A percentile compares a stretch with the other conserved stretches of the same genome.
phyloP scores from a whole-genome alignment of 139 green algal genomes.

The Chlamydomonas sp. region DNA sequence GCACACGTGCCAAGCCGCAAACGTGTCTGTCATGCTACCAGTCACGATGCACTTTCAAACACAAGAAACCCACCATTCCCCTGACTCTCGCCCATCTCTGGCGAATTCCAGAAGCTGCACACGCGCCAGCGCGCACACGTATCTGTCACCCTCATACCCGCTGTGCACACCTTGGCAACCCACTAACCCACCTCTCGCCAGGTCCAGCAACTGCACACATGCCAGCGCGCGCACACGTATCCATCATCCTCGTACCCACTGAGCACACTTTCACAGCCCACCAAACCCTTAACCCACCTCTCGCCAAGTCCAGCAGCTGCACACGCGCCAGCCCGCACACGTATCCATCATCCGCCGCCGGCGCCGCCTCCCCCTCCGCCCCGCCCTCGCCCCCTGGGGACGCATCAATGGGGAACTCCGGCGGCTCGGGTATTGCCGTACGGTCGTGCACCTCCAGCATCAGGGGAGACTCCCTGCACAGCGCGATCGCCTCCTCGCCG shows the following conservation, averaged over 20 bases:
- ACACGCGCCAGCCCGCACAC: constrained; percentile 52
- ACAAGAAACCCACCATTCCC: no score
- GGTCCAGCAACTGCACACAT: constrained; percentile 35
- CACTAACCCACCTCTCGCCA: neutral
- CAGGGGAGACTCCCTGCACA: constrained; percentile 34
- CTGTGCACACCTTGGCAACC: neutral
- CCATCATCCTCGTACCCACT: neutral
- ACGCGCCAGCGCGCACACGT: constrained; percentile 49
- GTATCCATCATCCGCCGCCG: constrained; percentile 45
- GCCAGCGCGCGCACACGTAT: constrained; percentile 44
- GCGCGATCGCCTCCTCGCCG: constrained; percentile 45
- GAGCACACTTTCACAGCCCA: neutral
- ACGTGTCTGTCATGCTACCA: no score
- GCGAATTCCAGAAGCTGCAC: constrained; percentile 46
- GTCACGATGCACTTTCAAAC: no score
- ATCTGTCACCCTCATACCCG: constrained; percentile 45
- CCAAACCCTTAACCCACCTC: neutral
- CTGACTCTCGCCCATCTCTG: constrained; percentile 1
- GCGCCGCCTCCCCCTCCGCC: neutral
- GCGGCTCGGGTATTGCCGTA: constrained; percentile 47
- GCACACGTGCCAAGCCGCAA: no score
- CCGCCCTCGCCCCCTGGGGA: neutral
- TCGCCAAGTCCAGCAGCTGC: constrained; percentile 38
- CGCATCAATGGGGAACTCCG: constrained; percentile 51
- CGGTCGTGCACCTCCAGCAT: constrained; percentile 62